Conservation (phyloP, 2,329 filamentous ascomycete genomes). For the Basipetospora chlamydospora region DNA sequence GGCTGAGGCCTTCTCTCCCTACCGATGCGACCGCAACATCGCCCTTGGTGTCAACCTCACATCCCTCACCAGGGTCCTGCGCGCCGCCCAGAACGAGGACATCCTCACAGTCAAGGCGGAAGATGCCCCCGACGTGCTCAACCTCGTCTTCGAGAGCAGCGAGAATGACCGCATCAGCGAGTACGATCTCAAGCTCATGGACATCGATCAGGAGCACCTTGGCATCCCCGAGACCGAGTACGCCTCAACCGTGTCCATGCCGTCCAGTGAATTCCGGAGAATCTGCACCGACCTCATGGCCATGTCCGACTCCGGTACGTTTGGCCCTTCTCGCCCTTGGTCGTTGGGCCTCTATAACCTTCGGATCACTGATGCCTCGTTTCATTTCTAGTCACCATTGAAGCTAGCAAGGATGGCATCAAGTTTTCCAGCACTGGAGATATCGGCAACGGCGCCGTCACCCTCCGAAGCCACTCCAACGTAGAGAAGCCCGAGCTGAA, state of each 20-base stretch:
- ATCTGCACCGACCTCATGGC: conserved; percentile 87
- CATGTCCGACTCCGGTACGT: conserved; percentile 87
- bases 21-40: conserved; percentile 97
- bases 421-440: conserved; percentile 90
- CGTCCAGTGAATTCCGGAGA: conserved; percentile 76
- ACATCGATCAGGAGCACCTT: conserved; percentile 98
- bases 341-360: conserved; percentile 10
- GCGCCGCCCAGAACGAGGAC: conserved; percentile 86
- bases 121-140: conserved; percentile 88
- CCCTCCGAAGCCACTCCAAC: conserved; percentile 74
- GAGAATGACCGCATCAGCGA: conserved; percentile 87
- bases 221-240: conserved; percentile 99
- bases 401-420: conserved; percentile 92
- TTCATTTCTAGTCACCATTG: conserved; percentile 62
- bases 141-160: conserved; percentile 85
- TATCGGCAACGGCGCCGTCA: conserved; percentile 90
- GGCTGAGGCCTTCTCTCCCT: conserved; percentile 85
- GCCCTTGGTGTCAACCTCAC: conserved; percentile 93
- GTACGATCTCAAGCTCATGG: conserved; percentile 99
- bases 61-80: conserved; percentile 93
- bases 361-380: too few species aligned
- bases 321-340: neutral
- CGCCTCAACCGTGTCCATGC: conserved; percentile 79
- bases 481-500: conserved; percentile 79
- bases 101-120: conserved; percentile 94